A percentile compares a stretch with the other conserved stretches of the same genome.
These are phyloP conservation scores for Acacia melanoxylon DNA, from an alignment of 306 rosid species.

Conservation along the genomic window DNA sequence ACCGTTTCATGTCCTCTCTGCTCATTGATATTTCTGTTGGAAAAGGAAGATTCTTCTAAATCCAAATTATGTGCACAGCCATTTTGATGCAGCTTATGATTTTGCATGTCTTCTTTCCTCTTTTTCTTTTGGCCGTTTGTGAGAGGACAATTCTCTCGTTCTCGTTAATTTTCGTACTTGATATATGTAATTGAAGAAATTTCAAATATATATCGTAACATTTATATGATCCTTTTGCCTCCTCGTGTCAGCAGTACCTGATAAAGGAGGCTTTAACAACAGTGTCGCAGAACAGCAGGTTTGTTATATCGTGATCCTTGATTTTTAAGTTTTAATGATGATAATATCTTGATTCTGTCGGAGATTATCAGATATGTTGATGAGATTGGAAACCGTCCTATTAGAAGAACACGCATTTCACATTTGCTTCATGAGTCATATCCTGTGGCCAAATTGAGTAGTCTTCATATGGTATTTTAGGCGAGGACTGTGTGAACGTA, in stretches of 20 bases:
- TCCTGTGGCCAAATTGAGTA: not conserved
- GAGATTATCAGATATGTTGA: constrained; percentile 12
- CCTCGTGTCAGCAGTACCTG: constrained; percentile 54
- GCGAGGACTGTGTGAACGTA: not conserved
- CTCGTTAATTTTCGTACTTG: not conserved
- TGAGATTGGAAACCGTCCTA: constrained; percentile 11
- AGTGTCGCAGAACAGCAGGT: constrained; percentile 99
- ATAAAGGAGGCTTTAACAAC: constrained; percentile 92
- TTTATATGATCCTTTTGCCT: constrained; percentile 16
- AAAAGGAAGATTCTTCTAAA: constrained; percentile 21
- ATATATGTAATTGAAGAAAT: constrained; percentile 16
- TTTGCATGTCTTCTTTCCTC: not conserved
- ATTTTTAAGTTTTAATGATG: not conserved
- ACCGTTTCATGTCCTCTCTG: not conserved
- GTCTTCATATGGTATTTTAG: not conserved
- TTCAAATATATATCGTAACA: not conserved
- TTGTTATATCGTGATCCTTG: constrained; percentile 28
- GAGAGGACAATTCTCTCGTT: not conserved
- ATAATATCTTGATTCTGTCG: constrained; percentile 12
- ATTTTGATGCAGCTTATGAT: constrained; percentile 18
- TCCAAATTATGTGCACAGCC: not conserved
- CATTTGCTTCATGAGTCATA: not conserved
- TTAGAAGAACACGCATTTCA: not conserved
- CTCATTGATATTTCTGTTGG: not conserved
- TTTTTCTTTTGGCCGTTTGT: not conserved